phyloP scores from a whole-genome alignment of 208 protist genomes.

The Phytomonas serpens region DNA sequence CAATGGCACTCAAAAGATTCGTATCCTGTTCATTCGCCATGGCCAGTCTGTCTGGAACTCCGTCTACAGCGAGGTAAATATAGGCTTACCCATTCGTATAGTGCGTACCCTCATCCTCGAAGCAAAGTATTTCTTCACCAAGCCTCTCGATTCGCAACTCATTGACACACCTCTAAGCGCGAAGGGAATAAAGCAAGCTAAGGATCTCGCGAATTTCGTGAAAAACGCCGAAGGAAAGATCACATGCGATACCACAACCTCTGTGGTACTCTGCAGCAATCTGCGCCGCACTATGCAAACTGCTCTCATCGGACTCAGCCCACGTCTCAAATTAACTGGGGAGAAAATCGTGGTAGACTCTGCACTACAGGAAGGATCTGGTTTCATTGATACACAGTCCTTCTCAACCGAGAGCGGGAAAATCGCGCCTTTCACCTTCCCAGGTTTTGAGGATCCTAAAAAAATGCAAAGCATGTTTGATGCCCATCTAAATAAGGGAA shows the following conservation, averaged over 20 bases:
- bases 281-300: slow-evolving; percentile 87
- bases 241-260: slow-evolving; percentile 43
- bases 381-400: slow-evolving; percentile 88
- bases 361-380: slow-evolving; percentile 80
- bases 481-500: slow-evolving; percentile 66
- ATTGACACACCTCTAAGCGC: slow-evolving; percentile 87
- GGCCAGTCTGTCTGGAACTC: slow-evolving; percentile 93
- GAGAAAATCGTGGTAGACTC: slow-evolving; percentile 84
- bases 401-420: slow-evolving; percentile 68
- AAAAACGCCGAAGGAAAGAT: slow-evolving; percentile 49
- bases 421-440: slow-evolving; percentile 57
- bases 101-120: slow-evolving; percentile 43
- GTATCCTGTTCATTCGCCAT: slow-evolving; percentile 89
- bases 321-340: slow-evolving; percentile 42
- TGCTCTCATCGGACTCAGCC: slow-evolving; percentile 50
- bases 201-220: slow-evolving; percentile 64
- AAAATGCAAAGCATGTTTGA: slow-evolving; percentile 43
- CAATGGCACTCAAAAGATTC: slow-evolving; percentile 47
- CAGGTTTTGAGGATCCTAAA: slow-evolving; percentile 26
- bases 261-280: slow-evolving; percentile 77
- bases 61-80: slow-evolving; percentile 72
- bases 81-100: slow-evolving; percentile 48
- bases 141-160: slow-evolving; percentile 76
- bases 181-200: slow-evolving; percentile 57
- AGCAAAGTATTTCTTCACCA: slow-evolving; percentile 47